Evolutionary conservation across 2,329 filamentous ascomycete species (phyloP).

Genomic region (Penicillium sp.): DNA sequence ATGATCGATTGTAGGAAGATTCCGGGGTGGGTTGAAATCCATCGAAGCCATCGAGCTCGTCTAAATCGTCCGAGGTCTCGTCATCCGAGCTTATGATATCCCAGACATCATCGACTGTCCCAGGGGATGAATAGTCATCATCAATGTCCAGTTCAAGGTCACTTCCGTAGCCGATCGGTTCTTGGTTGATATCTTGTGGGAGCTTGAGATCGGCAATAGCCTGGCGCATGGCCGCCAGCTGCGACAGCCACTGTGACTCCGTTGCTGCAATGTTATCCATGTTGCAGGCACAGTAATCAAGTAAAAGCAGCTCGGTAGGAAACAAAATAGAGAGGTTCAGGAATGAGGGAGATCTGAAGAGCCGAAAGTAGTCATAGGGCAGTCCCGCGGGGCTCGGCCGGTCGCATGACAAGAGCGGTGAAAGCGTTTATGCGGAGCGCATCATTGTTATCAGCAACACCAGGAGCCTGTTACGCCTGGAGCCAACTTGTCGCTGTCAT

Average conservation of each 20-base stretch:
- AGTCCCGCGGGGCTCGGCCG: conserved; percentile 11
- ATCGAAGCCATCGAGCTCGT: conserved; percentile 55
- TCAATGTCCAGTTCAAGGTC: conserved; percentile 62
- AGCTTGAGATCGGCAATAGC: conserved; percentile 74
- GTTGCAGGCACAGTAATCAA: background rate
- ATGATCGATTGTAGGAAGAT: conserved; percentile 59
- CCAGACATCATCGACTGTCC: conserved; percentile 80
- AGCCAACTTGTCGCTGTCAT: conserved; percentile 15
- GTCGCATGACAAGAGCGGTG: conserved; percentile 19
- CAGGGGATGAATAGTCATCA: conserved; percentile 62
- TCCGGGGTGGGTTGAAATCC: conserved; percentile 35
- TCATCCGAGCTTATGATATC: conserved; percentile 80
- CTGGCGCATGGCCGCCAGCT: conserved; percentile 82
- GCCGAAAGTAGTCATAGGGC: conserved; percentile 14
- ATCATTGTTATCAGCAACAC: conserved; percentile 12
- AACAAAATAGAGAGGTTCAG: background rate
- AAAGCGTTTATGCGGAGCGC: conserved; percentile 12
- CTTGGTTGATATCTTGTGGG: conserved; percentile 50
- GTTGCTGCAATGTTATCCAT: conserved; percentile 33
- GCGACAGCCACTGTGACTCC: conserved; percentile 76
- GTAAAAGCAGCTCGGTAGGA: background rate
- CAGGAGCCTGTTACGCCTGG: conserved; percentile 9
- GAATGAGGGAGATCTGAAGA: conserved; percentile 7
- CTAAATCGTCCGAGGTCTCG: conserved; percentile 65
- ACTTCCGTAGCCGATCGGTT: conserved; percentile 51